A percentile compares a stretch with the other conserved stretches of the same genome.
phyloP scores from a whole-genome alignment of 2,329 filamentous ascomycete species.

The Gliomastix tumulicola region DNA sequence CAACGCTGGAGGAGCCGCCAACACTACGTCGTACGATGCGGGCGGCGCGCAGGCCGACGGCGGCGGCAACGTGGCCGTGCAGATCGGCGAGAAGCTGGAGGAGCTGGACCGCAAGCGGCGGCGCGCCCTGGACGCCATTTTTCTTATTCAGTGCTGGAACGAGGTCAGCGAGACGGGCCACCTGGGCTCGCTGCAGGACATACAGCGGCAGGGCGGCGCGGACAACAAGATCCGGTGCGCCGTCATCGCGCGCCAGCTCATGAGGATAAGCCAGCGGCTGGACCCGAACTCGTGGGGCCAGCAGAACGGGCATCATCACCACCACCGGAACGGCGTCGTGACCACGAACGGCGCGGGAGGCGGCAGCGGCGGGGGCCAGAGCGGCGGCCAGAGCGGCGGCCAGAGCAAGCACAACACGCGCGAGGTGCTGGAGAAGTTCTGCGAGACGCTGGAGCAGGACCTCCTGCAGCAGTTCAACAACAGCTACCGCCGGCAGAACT shows the following conservation, averaged over 20 bases:
- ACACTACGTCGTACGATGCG: constrained; percentile 20
- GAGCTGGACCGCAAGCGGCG: constrained; percentile 89
- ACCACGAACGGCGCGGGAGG: constrained; percentile 34
- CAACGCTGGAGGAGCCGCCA: constrained; percentile 40
- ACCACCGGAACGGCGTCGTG: constrained; percentile 33
- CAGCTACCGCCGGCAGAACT: constrained; percentile 91
- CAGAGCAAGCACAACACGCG: constrained; percentile 63
- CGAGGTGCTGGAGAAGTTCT: constrained; percentile 93
- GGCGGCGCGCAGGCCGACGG: constrained; percentile 32
- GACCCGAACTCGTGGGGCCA: constrained; percentile 70
- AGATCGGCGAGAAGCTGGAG: constrained; percentile 89
- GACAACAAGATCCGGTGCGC: constrained; percentile 94
- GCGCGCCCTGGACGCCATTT: constrained; percentile 86
- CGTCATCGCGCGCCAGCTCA: constrained; percentile 85
- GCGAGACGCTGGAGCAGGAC: constrained; percentile 92
- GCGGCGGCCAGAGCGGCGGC: too few species aligned
- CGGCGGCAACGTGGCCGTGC: constrained; percentile 84
- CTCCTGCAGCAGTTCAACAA: constrained; percentile 94
- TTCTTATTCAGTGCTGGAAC: constrained; percentile 93
- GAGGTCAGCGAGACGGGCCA: constrained; percentile 89
- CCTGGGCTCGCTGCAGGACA: constrained; percentile 79
- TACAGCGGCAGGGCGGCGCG: constrained; percentile 74
- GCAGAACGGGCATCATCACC: constrained; percentile 38
- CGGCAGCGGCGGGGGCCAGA: constrained; percentile 18
- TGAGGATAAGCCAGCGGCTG: constrained; percentile 88